phyloP scores from a whole-genome alignment of 805 yeast species.

The Metschnikowia chrysomelidarum region DNA sequence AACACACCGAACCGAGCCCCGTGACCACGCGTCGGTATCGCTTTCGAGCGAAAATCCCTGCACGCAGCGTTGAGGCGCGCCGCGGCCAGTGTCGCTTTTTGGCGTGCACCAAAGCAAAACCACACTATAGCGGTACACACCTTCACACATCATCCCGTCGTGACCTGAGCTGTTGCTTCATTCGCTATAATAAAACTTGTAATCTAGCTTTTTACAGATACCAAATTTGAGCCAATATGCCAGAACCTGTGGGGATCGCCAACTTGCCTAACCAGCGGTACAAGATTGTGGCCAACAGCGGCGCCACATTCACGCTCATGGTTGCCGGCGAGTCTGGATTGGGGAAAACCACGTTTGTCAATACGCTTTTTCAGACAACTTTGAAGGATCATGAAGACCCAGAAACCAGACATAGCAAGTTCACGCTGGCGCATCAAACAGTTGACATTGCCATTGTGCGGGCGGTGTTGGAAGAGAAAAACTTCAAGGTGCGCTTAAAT shows the following conservation, averaged over 20 bases:
- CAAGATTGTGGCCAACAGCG: slow-evolving; percentile 71
- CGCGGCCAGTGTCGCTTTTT: too few species aligned
- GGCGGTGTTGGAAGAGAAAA: slow-evolving; percentile 82
- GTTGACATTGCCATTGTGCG: slow-evolving; percentile 76
- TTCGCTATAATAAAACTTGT: too few species aligned
- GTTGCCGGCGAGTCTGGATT: slow-evolving; percentile 90
- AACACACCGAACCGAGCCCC: too few species aligned
- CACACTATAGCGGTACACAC: too few species aligned
- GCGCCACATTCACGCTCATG: slow-evolving; percentile 78
- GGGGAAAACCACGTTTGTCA: slow-evolving; percentile 89
- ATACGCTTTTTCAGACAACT: slow-evolving; percentile 76
- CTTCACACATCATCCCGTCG: too few species aligned
- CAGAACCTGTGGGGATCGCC: slow-evolving; percentile 66
- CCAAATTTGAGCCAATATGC: slow-evolving; percentile 36
- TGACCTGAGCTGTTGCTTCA: too few species aligned
- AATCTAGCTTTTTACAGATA: too few species aligned
- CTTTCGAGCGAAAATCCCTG: too few species aligned
- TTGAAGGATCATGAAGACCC: slow-evolving; percentile 59
- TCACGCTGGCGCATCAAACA: slow-evolving; percentile 55
- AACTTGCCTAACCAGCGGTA: slow-evolving; percentile 76
- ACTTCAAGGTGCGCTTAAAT: slow-evolving; percentile 72
- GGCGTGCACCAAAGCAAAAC: too few species aligned
- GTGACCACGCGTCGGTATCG: too few species aligned
- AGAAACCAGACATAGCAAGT: slow-evolving; percentile 56
- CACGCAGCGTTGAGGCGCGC: too few species aligned